These are phyloP conservation scores for Jaltomata sinuosa DNA, from an alignment of 257 asterid genomes.

Conservation along the genomic window DNA sequence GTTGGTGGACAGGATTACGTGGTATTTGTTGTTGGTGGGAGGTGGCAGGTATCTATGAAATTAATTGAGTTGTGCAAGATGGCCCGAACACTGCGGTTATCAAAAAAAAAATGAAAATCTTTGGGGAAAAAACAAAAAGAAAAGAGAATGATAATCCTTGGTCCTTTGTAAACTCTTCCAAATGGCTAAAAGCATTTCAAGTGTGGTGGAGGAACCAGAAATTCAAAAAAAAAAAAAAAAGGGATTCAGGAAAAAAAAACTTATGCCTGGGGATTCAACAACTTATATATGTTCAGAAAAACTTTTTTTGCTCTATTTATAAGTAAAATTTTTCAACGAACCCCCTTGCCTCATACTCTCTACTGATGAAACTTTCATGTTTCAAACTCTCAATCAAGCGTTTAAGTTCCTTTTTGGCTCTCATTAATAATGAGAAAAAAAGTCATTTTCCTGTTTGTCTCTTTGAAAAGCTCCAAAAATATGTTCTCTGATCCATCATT, in stretches of 20 bases:
- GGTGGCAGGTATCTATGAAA: too few relatives aligned
- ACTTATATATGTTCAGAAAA: background rate
- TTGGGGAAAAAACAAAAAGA: background rate
- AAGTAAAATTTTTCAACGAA: background rate
- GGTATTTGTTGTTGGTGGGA: too few relatives aligned
- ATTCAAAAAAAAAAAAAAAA: too few relatives aligned
- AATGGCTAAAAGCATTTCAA: background rate
- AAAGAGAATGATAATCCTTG: background rate
- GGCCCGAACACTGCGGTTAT: too few relatives aligned
- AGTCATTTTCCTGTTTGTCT: background rate
- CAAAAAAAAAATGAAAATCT: too few relatives aligned
- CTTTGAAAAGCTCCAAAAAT: background rate
- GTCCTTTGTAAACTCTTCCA: background rate
- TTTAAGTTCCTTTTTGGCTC: background rate
- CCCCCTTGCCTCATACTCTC: background rate
- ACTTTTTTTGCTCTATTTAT: background rate
- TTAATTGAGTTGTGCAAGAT: too few relatives aligned
- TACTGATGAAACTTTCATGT: background rate
- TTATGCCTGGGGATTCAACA: background rate
- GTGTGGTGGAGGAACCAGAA: too few relatives aligned
- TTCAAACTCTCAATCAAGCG: background rate
- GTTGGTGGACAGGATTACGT: too few relatives aligned
- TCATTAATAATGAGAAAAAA: background rate
- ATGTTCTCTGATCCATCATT: background rate
- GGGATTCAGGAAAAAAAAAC: too few relatives aligned